These are phyloP conservation scores for Guillardia theta DNA, from an alignment of 78 protist species.

Conservation along the genomic window DNA sequence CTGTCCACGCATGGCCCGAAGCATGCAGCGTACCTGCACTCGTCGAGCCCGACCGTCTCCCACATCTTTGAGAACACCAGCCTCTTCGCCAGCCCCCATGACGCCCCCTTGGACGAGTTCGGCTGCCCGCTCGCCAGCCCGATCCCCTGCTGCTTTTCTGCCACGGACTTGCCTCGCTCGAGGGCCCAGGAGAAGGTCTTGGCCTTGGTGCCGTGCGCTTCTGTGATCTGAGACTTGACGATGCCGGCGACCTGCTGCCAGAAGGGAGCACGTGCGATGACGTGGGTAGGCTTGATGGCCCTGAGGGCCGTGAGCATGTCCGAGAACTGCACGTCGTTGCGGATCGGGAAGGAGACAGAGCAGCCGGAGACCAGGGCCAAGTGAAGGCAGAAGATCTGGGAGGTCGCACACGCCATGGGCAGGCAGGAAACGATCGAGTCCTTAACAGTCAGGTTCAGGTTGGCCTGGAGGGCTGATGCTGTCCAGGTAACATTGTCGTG, in stretches of 20 bases:
- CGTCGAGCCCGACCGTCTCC: not conserved
- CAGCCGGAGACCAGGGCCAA: not conserved
- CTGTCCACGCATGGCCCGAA: not conserved
- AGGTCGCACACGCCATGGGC: not conserved
- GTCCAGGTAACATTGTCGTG: slow-evolving; percentile 8
- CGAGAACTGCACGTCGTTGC: not conserved
- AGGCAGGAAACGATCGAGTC: not conserved
- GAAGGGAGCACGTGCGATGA: not conserved
- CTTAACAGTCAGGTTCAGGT: not conserved
- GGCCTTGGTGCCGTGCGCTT: not conserved
- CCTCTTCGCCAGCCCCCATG: not conserved
- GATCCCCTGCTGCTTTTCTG: not conserved
- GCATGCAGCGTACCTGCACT: not conserved
- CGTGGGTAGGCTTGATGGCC: not conserved
- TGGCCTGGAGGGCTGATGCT: not conserved
- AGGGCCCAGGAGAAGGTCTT: not conserved
- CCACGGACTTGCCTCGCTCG: not conserved
- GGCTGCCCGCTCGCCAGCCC: not conserved
- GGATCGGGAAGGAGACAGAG: not conserved
- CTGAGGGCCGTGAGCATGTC: not conserved
- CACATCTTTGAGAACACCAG: not conserved
- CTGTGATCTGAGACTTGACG: not conserved
- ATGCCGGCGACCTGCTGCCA: not conserved
- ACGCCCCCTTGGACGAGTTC: not conserved
- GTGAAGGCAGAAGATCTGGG: not conserved